These are phyloP conservation scores for Didymella arachidicola DNA, from an alignment of 2,329 filamentous ascomycete species.

Conservation along the genomic window DNA sequence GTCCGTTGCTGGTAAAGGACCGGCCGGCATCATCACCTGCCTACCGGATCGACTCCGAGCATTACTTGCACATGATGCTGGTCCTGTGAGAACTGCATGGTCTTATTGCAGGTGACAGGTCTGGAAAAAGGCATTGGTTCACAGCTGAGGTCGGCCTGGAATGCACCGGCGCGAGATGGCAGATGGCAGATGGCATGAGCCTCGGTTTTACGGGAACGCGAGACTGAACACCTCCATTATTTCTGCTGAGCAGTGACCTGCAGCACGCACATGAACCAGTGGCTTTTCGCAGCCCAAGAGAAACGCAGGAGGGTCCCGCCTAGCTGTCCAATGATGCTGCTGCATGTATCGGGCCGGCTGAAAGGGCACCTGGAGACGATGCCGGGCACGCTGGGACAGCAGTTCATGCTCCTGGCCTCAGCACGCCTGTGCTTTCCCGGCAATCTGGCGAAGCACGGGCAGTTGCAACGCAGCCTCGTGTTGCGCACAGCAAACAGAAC, in stretches of 20 bases:
- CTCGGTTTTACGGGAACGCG: slow-evolving; percentile 1
- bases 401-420: slow-evolving; percentile 10
- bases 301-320: not conserved
- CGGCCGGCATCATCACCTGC: slow-evolving; percentile 2
- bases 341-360: slow-evolving; percentile 13
- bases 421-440: slow-evolving; percentile 14
- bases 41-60: slow-evolving; percentile 2
- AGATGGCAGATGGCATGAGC: slow-evolving; percentile 10
- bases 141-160: slow-evolving; percentile 14
- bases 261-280: slow-evolving; percentile 3
- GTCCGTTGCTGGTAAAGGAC: not conserved
- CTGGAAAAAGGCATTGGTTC: not conserved
- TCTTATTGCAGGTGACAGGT: not conserved
- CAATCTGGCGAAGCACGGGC: slow-evolving; percentile 18
- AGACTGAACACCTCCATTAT: slow-evolving; percentile 4
- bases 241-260: slow-evolving; percentile 3
- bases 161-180: slow-evolving; percentile 14
- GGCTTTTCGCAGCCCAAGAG: not conserved
- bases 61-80: slow-evolving; percentile 6
- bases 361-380: not conserved
- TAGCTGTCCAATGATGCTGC: slow-evolving; percentile 4
- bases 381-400: slow-evolving; percentile 2
- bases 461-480: slow-evolving; percentile 14
- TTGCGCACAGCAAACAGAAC: slow-evolving; percentile 18
- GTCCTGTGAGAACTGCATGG: not conserved